A percentile compares a stretch with the other conserved stretches of the same genome.
Evolutionary conservation across 164 flowering plant genomes (phyloP).

Genomic region (Liquidambar formosana): DNA sequence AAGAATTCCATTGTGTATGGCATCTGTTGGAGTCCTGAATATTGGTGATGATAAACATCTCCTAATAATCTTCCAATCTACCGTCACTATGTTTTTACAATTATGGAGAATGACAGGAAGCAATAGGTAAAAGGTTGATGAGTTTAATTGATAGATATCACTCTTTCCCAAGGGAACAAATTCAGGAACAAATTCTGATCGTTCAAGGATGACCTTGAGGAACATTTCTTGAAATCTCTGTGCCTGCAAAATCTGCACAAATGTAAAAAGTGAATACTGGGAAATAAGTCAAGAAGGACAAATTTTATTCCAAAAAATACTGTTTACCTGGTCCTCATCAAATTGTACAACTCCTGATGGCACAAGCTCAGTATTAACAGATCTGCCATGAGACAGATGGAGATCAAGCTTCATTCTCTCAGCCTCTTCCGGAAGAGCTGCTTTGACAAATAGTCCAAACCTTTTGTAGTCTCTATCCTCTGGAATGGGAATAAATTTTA

Average conservation of each 20-base stretch:
- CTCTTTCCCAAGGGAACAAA: slow-evolving; percentile 58
- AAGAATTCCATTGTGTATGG: slow-evolving; percentile 13
- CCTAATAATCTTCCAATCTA: slow-evolving; percentile 70
- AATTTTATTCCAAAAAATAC: not conserved
- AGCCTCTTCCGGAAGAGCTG: slow-evolving; percentile 76
- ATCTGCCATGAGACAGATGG: slow-evolving; percentile 80
- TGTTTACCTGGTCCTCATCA: slow-evolving; percentile 57
- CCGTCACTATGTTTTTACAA: slow-evolving; percentile 21
- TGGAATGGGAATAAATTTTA: slow-evolving; percentile 66
- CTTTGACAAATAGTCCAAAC: slow-evolving; percentile 79
- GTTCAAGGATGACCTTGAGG: slow-evolving; percentile 79
- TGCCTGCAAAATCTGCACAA: slow-evolving; percentile 65
- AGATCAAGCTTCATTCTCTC: slow-evolving; percentile 76
- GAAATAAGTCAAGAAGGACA: not conserved
- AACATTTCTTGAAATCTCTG: slow-evolving; percentile 77
- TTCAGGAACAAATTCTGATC: slow-evolving; percentile 52
- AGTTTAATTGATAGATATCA: slow-evolving; percentile 23
- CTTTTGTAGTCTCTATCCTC: slow-evolving; percentile 65
- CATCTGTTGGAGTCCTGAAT: slow-evolving; percentile 37
- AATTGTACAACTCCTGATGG: slow-evolving; percentile 56
- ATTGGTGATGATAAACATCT: slow-evolving; percentile 81
- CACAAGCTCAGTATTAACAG: slow-evolving; percentile 60
- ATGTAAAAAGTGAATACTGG: not conserved
- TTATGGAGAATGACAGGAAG: slow-evolving; percentile 61
- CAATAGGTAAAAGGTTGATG: slow-evolving; percentile 68